phyloP scores from a whole-genome alignment of 768 basidiomycete genomes.

The Tricholoma bakamatsutake region DNA sequence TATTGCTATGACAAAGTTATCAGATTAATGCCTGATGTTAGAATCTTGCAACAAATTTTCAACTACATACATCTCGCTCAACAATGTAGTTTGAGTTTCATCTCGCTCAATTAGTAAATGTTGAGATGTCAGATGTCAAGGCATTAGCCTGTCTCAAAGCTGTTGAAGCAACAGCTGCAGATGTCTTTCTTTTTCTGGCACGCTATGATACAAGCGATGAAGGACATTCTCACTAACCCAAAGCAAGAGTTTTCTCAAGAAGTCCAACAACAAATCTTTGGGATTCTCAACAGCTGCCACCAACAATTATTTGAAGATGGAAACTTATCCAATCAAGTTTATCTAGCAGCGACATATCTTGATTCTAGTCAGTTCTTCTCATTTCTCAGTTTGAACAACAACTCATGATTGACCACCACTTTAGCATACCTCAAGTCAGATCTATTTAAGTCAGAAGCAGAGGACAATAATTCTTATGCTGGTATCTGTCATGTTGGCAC shows the following conservation, averaged over 20 bases:
- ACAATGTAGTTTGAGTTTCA: too few species aligned
- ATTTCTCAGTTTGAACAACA: not conserved
- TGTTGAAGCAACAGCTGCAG: slow-evolving; percentile 20
- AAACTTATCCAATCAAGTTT: slow-evolving; percentile 10
- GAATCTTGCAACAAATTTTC: slow-evolving; percentile 2
- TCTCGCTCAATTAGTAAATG: too few species aligned
- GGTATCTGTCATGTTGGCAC: too few species aligned
- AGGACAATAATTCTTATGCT: too few species aligned
- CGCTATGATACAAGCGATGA: slow-evolving; percentile 8
- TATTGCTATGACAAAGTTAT: slow-evolving; percentile 5
- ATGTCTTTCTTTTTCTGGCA: slow-evolving; percentile 25
- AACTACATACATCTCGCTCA: not conserved
- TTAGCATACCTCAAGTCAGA: not conserved
- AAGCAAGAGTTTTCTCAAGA: slow-evolving; percentile 8
- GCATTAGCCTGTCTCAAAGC: slow-evolving; percentile 21
- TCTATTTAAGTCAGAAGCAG: too few species aligned
- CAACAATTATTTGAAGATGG: slow-evolving; percentile 14
- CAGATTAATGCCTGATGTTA: not conserved
- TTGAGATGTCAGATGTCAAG: slow-evolving; percentile 12
- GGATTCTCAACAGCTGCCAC: slow-evolving; percentile 4
- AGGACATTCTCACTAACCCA: slow-evolving; percentile 2
- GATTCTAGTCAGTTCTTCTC: slow-evolving; percentile 15
- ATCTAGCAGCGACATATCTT: slow-evolving; percentile 11
- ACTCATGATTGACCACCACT: not conserved
- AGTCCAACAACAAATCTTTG: slow-evolving; percentile 12